Conservation (phyloP, 2,329 filamentous ascomycete genomes). For the Penicillium sp. region DNA sequence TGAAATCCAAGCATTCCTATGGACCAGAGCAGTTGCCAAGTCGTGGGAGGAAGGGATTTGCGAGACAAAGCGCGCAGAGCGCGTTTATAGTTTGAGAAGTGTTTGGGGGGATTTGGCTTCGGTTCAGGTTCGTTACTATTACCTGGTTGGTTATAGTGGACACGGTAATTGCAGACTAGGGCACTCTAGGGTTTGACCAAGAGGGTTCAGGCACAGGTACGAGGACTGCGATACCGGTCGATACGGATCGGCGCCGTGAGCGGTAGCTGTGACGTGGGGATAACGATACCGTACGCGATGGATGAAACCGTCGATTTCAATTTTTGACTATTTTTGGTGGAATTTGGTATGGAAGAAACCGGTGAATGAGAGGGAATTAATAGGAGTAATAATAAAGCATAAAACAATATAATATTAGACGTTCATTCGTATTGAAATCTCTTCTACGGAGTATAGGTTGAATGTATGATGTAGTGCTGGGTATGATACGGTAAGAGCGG, state of each 20-base stretch:
- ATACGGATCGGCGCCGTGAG: slow-evolving; percentile 9
- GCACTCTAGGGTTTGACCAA: slow-evolving; percentile 2
- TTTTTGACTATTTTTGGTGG: background rate
- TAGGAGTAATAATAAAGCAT: background rate
- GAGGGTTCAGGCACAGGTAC: background rate
- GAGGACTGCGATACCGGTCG: slow-evolving; percentile 12
- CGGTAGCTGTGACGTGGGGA: slow-evolving; percentile 1
- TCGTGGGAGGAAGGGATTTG: background rate
- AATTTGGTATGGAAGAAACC: background rate
- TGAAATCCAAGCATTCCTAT: slow-evolving; percentile 7
- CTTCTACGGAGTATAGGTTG: background rate
- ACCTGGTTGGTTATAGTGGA: background rate
- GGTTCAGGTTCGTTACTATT: background rate
- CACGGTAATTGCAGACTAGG: background rate
- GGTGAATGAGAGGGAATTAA: background rate
- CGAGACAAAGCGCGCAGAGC: slow-evolving; percentile 17
- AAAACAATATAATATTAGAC: background rate
- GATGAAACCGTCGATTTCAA: background rate
- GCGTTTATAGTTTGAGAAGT: slow-evolving; percentile 9
- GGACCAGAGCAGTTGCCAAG: background rate
- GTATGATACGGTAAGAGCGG: background rate
- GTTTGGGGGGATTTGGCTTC: background rate
- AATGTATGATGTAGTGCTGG: background rate
- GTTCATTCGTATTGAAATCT: background rate
- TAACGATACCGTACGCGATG: background rate